Percentiles rank a stretch among this genome's conserved stretches.
Conservation (phyloP, 2,329 filamentous ascomycete genomes). For the Aspergillus amoenus region DNA sequence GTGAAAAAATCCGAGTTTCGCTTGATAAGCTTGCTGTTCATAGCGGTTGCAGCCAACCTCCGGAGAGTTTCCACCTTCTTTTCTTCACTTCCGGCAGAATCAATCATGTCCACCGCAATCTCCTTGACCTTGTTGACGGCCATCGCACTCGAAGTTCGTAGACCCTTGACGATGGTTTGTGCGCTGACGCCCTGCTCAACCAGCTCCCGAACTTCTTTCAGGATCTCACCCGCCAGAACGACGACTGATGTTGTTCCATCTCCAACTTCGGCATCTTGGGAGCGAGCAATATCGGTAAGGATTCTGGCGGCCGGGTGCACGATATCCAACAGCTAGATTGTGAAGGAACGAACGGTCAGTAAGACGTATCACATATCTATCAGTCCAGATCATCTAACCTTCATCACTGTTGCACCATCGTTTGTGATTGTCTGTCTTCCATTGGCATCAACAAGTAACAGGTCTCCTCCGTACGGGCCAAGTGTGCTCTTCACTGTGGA, state of each 20-base stretch:
- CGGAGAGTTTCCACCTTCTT: conserved; percentile 84
- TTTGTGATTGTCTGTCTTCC: conserved; percentile 97
- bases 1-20: conserved; percentile 96
- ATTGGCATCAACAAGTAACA: conserved; percentile 94
- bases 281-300: conserved; percentile 96
- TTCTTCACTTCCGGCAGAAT: conserved; percentile 75
- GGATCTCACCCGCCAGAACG: conserved; percentile 92
- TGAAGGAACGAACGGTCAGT: conserved; percentile 10
- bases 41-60: conserved; percentile 91
- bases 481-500: conserved; percentile 93
- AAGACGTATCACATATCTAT: neutral
- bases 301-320: conserved; percentile 96
- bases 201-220: conserved; percentile 94
- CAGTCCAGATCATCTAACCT: conserved; percentile 55
- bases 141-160: conserved; percentile 82
- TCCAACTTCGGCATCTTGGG: conserved; percentile 97
- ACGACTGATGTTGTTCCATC: conserved; percentile 98
- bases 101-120: conserved; percentile 69
- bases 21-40: conserved; percentile 99
- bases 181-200: conserved; percentile 97
- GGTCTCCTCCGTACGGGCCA: conserved; percentile 93
- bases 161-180: conserved; percentile 95
- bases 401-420: conserved; percentile 99
- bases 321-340: conserved; percentile 82
- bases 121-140: conserved; percentile 99